Conservation (phyloP, 2,329 filamentous ascomycete genomes). For the Colletotrichum lentis region DNA sequence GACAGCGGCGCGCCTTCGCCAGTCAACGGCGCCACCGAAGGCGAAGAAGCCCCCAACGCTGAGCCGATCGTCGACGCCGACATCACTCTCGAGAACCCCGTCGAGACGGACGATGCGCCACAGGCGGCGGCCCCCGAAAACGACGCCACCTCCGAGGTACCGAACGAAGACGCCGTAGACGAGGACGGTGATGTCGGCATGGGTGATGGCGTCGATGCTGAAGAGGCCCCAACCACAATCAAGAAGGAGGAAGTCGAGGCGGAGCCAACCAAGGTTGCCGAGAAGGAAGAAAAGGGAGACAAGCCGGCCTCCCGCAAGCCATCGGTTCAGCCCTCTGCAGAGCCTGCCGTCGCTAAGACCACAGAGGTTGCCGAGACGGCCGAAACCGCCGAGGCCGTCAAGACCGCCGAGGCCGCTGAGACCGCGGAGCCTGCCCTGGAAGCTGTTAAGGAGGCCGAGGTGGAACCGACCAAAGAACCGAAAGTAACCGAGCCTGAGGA, state of each 20-base stretch:
- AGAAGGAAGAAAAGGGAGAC: slow-evolving; percentile 39
- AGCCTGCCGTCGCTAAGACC: slow-evolving; percentile 38
- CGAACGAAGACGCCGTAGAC: slow-evolving; percentile 50
- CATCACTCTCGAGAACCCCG: slow-evolving; percentile 47
- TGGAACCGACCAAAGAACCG: slow-evolving; percentile 34
- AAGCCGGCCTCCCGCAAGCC: slow-evolving; percentile 37
- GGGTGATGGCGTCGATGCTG: slow-evolving; percentile 49
- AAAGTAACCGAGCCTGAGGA: slow-evolving; percentile 8
- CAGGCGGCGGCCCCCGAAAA: slow-evolving; percentile 30
- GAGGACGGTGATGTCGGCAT: slow-evolving; percentile 62
- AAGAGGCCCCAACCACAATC: slow-evolving; percentile 46
- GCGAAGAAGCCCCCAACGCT: slow-evolving; percentile 42
- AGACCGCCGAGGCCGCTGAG: slow-evolving; percentile 39
- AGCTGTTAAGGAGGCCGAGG: slow-evolving; percentile 21
- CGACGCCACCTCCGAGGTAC: slow-evolving; percentile 19
- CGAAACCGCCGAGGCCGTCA: slow-evolving; percentile 39
- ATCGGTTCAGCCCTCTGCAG: slow-evolving; percentile 15
- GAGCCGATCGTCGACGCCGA: slow-evolving; percentile 40
- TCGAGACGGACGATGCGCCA: slow-evolving; percentile 40
- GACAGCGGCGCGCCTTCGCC: slow-evolving; percentile 53
- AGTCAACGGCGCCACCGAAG: slow-evolving; percentile 47
- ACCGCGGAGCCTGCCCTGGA: slow-evolving; percentile 29
- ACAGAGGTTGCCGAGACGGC: slow-evolving; percentile 37
- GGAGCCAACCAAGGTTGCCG: slow-evolving; percentile 45
- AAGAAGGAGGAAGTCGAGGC: slow-evolving; percentile 53